A percentile compares a stretch with the other conserved stretches of the same genome.
These are phyloP conservation scores for Potentilla sterilis DNA, from an alignment of 306 rosid species.

Conservation along the genomic window DNA sequence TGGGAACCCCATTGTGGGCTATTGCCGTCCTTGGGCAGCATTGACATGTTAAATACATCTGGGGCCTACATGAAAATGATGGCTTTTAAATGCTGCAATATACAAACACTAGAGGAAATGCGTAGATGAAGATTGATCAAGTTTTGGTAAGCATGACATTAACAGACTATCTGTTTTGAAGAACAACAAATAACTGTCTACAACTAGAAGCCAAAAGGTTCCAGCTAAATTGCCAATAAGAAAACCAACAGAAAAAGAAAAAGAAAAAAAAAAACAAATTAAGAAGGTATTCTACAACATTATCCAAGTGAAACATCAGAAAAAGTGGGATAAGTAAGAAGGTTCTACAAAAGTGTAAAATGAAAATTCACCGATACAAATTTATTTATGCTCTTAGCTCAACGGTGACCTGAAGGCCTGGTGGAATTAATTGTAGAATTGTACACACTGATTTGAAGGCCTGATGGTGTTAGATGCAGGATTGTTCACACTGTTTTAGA, in stretches of 20 bases:
- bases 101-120: neutral
- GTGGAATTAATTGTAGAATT: too few relatives aligned
- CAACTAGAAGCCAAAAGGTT: neutral
- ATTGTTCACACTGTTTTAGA: neutral
- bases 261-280: neutral
- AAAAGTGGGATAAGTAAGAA: neutral
- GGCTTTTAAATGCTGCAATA: slow-evolving; percentile 2
- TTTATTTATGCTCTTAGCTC: neutral
- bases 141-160: neutral
- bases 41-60: slow-evolving; percentile 62
- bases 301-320: neutral
- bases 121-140: neutral
- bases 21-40: slow-evolving; percentile 48
- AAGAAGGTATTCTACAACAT: neutral
- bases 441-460: neutral
- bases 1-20: slow-evolving; percentile 50
- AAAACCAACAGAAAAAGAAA: neutral
- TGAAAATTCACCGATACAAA: neutral
- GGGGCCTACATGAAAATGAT: slow-evolving; percentile 45
- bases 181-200: neutral
- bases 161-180: neutral
- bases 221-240: neutral
- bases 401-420: neutral
- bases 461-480: neutral
- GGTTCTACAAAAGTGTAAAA: neutral